Percentiles rank a stretch among this genome's conserved stretches.
Evolutionary conservation across 176 grass and related monocot genomes (phyloP).

Genomic region (Aegilops umbellulata): DNA sequence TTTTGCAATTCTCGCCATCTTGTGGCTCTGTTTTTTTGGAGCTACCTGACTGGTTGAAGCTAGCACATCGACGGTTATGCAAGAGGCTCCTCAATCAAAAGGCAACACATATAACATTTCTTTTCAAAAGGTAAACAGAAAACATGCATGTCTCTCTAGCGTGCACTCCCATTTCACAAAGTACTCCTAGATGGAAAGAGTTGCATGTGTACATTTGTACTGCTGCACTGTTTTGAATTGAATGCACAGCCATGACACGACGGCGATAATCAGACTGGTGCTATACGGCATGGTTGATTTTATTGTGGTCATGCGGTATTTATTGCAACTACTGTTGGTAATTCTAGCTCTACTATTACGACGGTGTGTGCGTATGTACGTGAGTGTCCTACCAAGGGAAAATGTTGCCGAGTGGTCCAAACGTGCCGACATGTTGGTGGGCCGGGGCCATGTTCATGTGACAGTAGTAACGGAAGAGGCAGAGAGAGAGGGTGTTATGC

Average conservation of each 20-base stretch:
- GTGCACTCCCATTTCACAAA: not conserved
- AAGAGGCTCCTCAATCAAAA: no score
- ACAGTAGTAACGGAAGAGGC: not conserved
- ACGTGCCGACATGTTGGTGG: not conserved
- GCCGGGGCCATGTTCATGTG: not conserved
- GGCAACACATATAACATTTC: no score
- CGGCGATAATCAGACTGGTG: not conserved
- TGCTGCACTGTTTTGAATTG: not conserved
- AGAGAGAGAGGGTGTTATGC: not conserved
- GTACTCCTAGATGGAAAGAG: not conserved
- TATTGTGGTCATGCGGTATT: not conserved
- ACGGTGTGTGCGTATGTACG: not conserved
- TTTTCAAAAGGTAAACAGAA: no score
- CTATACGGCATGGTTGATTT: not conserved
- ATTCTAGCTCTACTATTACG: not conserved
- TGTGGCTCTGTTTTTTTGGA: conserved; percentile 28
- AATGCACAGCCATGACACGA: not conserved
- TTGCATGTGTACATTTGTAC: not conserved
- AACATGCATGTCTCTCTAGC: no score
- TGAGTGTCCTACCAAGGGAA: not conserved
- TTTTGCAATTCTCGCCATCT: not conserved
- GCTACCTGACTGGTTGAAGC: not conserved
- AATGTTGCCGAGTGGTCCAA: not conserved
- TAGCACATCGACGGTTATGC: no score
- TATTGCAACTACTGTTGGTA: not conserved